Base-by-base conservation (phyloP, 2,329 filamentous ascomycete species). In the Trematosphaeria pertusa region DNA sequence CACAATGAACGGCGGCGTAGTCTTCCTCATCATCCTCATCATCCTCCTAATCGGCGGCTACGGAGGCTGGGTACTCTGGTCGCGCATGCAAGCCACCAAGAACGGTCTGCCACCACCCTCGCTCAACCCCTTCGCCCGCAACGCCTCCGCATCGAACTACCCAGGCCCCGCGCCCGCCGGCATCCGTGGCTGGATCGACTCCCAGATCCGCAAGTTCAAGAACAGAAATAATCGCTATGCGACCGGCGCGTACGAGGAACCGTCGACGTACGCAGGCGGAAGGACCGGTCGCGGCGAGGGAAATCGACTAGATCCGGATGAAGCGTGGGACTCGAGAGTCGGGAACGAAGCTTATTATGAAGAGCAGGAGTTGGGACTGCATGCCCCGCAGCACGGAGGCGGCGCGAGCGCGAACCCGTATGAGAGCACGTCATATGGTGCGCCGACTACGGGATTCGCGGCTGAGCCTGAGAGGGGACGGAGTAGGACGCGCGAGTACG, bases 311-410 rank as follows among this genome's bases (percentile, higher is more conserved):
- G 90, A 94, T 63, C 88, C 88, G 1, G 90, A 95, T 67, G 89
- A 92, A 64, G 89, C 89, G 2, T 96, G 91, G 91, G 89, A 94
- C 73, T 75, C 88, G 54, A 79, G 88, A 49, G 89, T 95, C 4
- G 88, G 88, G 47, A 80, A 85, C 59, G 89, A 92, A 70, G 83
- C 86, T 14, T 89, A 89, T 70, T 87, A 89, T 64, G 89, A 93
- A 67, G 88, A 90, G 73, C 84, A 88, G 64, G 88, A 91, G 71
- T 75, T 91, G 4, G 87, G 86, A 0, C 65, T 82, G 26, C 78
- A 74, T 39, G 72, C 76, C 54, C 73, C 73, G 32, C 65, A 64
- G 41, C 70, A 68, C 7, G 74, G 72, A 38, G 71, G 73, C 33
- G 74, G 65, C 30, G 67, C 67, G 39, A 70, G 49, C 74, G 72